Percentiles rank a stretch among this genome's conserved stretches.
Conservation (phyloP, 768 basidiomycete genomes). For the Pleurotus ostreatus region DNA sequence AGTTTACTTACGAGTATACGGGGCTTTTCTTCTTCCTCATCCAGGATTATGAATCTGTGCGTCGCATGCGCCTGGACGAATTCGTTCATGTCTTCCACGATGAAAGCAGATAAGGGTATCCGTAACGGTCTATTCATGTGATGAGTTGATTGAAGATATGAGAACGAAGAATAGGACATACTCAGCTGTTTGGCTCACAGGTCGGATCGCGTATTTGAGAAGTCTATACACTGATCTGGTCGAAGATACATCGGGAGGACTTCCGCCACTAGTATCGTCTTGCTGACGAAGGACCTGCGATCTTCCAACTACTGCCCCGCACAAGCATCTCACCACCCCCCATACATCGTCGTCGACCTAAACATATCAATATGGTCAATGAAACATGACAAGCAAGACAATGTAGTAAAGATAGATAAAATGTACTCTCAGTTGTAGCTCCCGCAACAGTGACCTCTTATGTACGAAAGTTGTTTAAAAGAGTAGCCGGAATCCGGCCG, state of each 20-base stretch:
- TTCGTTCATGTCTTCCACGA: constrained; percentile 89
- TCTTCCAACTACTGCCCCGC: constrained; percentile 79
- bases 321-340: constrained; percentile 67
- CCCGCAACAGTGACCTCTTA: constrained; percentile 66
- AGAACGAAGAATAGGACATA: constrained; percentile 22
- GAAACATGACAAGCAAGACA: constrained; percentile 5
- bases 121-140: constrained; percentile 29
- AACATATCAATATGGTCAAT: constrained; percentile 10
- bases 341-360: constrained; percentile 60
- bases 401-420: constrained; percentile 15
- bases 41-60: constrained; percentile 85
- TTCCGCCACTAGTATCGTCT: too few relatives aligned
- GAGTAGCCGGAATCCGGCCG: constrained; percentile 32
- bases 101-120: constrained; percentile 79
- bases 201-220: constrained; percentile 81
- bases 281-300: constrained; percentile 45
- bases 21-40: constrained; percentile 81
- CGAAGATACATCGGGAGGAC: constrained; percentile 15
- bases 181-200: constrained; percentile 58
- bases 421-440: constrained; percentile 92
- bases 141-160: too few relatives aligned
- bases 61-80: constrained; percentile 89
- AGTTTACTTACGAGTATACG: constrained; percentile 64
- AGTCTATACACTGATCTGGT: constrained; percentile 54
- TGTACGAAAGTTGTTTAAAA: constrained; percentile 83